These are phyloP conservation scores for Amaranthus tricolor DNA, from an alignment of 179 eudicot species.

Conservation along the genomic window DNA sequence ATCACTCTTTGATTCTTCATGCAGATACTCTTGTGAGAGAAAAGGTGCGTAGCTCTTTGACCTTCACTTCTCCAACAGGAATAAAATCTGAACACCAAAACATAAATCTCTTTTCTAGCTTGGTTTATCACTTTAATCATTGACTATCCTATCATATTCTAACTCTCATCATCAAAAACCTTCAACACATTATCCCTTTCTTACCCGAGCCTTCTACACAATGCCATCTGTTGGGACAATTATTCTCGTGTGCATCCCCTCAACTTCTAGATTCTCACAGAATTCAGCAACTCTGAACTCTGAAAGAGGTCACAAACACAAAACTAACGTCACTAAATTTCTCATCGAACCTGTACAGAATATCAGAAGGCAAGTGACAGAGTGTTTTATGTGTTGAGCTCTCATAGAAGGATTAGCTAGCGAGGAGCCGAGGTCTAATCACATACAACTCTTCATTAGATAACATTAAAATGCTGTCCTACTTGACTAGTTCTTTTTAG, in stretches of 20 bases:
- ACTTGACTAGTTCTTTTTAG: background rate
- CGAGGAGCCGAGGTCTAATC: slow-evolving; percentile 2
- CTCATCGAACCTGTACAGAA: slow-evolving; percentile 1
- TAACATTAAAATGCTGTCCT: slow-evolving; percentile 1
- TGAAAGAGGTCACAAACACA: background rate
- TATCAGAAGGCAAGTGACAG: background rate
- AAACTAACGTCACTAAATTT: background rate
- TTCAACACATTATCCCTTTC: background rate
- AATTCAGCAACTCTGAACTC: background rate
- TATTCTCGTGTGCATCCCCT: background rate
- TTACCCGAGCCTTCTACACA: background rate
- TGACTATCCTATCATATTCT: background rate
- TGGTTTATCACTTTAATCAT: background rate
- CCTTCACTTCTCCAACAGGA: background rate
- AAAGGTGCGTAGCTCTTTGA: slow-evolving; percentile 10
- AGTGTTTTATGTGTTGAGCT: slow-evolving; percentile 1
- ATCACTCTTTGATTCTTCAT: background rate
- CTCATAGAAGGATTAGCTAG: background rate
- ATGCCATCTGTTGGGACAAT: background rate
- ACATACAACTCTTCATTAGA: background rate
- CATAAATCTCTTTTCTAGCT: slow-evolving; percentile 1
- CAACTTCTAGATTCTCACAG: background rate
- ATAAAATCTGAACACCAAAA: background rate
- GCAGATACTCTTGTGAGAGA: background rate
- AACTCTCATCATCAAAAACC: background rate